Evolutionary conservation across 768 basidiomycete species (phyloP).

Genomic region (Suillus placidus): DNA sequence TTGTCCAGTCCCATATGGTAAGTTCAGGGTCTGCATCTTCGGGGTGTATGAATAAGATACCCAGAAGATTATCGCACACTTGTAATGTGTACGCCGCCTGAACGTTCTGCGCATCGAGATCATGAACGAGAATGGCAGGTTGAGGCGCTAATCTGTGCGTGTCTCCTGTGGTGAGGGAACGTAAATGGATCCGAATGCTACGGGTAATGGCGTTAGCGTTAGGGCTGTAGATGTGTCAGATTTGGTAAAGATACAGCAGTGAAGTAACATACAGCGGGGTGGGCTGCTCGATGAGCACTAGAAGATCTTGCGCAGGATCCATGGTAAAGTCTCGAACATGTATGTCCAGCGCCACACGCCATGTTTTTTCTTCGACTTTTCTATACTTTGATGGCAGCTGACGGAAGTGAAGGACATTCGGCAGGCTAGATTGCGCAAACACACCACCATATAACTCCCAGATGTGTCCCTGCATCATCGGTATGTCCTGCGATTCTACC

Average conservation of each 20-base stretch:
- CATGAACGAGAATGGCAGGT: constrained; percentile 34
- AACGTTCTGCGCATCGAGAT: constrained; percentile 20
- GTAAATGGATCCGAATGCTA: constrained; percentile 43
- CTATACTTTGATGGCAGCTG: constrained; percentile 53
- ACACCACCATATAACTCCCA: constrained; percentile 67
- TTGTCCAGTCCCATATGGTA: constrained; percentile 70
- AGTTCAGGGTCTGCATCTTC: constrained; percentile 46
- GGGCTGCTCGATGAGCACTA: constrained; percentile 51
- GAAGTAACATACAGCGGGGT: constrained; percentile 33
- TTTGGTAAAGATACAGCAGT: constrained; percentile 6
- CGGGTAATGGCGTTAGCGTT: constrained; percentile 4
- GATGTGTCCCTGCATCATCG: constrained; percentile 45
- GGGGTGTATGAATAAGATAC: constrained; percentile 46
- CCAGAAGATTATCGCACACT: constrained; percentile 54
- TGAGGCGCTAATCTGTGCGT: constrained; percentile 47
- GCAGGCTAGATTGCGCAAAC: constrained; percentile 43
- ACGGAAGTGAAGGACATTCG: constrained; percentile 42
- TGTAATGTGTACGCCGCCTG: constrained; percentile 52
- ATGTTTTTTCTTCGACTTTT: constrained; percentile 47
- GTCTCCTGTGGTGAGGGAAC: constrained; percentile 46
- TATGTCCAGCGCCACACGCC: constrained; percentile 43
- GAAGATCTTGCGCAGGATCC: constrained; percentile 68
- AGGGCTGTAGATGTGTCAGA: constrained; percentile 3
- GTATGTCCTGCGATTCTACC: constrained; percentile 34
- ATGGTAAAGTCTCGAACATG: constrained; percentile 59